Base-by-base conservation (phyloP, 2,329 filamentous ascomycete species). In the Hymenoscyphus infarciens region DNA sequence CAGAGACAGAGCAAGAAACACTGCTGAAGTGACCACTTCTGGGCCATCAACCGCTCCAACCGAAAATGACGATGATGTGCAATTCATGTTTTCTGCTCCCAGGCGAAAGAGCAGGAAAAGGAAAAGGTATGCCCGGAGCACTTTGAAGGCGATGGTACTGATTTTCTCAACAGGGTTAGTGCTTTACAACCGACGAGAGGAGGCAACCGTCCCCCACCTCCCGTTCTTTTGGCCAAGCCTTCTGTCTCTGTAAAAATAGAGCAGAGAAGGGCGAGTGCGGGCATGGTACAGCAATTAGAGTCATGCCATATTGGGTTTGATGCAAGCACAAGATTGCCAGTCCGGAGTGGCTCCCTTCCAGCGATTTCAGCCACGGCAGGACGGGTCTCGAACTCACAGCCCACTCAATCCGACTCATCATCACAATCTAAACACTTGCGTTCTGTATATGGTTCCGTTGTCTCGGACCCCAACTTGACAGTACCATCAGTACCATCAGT, bases 61-160 rank as follows among this genome's bases (percentile, higher is more conserved):
- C 66, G 64, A 70, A 59, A 68, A 66, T 27, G 77, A 80, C 56
- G 75, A 77, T 62, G 79, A 81, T 57, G 72, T 81, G 35, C 74
- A 80, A 65, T 79, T 81, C 60, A 71, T 81, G 35, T 79, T 77
- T 53, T 76, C 74, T 22, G 76, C 77, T 27, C 77, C 78, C 10
- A 75, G 79, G 42, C 66, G 68, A 33, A 69, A 61, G 60, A 71
- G 65, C 58, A 80, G 79, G 71, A 78, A 73, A 66, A 71, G 67
- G 52, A 75, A 71, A 67, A 67, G 67, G 63, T 74, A 65, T 54
- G 67, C 35, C 33, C 15, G 10, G 19, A 5, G 19, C 25, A 11
- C 2, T 52, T 52, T 7, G 22, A 52, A n/a, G 19, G 45, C 7
- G 19, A 52, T 52, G 15, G 19, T 25, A 22, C 45, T 52, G 45